Percentiles rank a stretch among this genome's conserved stretches.
These are phyloP conservation scores for Cucumis melo DNA, from an alignment of 306 rosid genomes.

Conservation along the genomic window DNA sequence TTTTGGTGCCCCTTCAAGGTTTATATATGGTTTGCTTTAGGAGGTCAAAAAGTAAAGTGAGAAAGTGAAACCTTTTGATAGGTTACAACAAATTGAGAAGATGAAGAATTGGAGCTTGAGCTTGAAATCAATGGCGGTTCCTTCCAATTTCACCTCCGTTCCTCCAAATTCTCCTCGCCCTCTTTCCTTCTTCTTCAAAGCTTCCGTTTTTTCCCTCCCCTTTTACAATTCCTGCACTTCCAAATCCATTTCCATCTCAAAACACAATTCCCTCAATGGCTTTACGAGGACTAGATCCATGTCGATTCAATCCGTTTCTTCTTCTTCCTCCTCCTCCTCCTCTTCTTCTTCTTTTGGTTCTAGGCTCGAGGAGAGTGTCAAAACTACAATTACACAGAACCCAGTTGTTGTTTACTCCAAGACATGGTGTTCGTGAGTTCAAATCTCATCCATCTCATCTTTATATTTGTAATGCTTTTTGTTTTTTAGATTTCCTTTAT, in stretches of 20 bases:
- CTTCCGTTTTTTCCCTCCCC: constrained; percentile 18
- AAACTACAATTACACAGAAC: constrained; percentile 51
- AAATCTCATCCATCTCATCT: background rate
- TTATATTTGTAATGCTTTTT: background rate
- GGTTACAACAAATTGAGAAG: background rate
- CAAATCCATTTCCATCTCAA: constrained; percentile 9
- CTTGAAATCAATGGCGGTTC: constrained; percentile 32
- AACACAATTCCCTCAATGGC: constrained; percentile 12
- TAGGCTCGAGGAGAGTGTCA: constrained; percentile 78
- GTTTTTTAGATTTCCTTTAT: background rate
- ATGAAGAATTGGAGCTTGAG: background rate
- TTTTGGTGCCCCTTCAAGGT: too few relatives aligned
- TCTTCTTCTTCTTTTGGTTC: constrained; percentile 71
- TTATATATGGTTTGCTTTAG: too few relatives aligned
- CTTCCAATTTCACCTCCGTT: constrained; percentile 16
- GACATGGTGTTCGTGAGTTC: constrained; percentile 87
- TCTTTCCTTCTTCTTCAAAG: constrained; percentile 22
- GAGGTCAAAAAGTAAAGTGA: background rate
- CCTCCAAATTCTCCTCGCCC: constrained; percentile 15
- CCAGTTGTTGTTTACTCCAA: constrained; percentile 87
- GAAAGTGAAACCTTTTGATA: background rate
- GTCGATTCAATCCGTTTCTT: constrained; percentile 39
- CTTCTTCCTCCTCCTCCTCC: constrained; percentile 36
- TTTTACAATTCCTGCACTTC: constrained; percentile 7
- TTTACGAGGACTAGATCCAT: constrained; percentile 16